phyloP scores from a whole-genome alignment of 2,329 filamentous ascomycete genomes.

The Paraphaeosphaeria sporulosa region DNA sequence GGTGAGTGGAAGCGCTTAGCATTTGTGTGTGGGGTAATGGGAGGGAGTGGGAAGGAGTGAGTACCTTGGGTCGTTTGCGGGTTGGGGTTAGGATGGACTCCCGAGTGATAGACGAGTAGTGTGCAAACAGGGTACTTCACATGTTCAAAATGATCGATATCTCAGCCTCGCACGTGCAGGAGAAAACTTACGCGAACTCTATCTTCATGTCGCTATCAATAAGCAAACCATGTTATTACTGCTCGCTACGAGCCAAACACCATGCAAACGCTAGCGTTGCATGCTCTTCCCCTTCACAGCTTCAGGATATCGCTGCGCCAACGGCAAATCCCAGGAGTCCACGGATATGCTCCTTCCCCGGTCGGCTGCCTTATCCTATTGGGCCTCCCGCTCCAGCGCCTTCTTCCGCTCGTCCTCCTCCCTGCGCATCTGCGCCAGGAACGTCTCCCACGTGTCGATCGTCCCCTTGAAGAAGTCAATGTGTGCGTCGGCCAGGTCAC shows the following conservation, averaged over 20 bases:
- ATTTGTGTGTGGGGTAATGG: not conserved
- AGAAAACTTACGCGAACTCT: not conserved
- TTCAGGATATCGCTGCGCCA: conserved; percentile 2
- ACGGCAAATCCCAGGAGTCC: conserved; percentile 10
- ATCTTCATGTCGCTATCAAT: conserved; percentile 1
- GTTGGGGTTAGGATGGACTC: too few species aligned
- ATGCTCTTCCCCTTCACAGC: conserved; percentile 3
- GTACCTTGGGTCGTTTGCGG: not conserved
- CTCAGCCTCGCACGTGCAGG: not conserved
- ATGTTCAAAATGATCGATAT: not conserved
- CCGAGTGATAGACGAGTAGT: too few species aligned
- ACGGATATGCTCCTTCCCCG: not conserved
- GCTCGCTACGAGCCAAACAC: not conserved
- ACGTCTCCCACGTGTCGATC: conserved; percentile 85
- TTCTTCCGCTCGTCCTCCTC: conserved; percentile 56
- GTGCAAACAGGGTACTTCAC: too few species aligned
- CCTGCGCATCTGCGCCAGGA: conserved; percentile 86
- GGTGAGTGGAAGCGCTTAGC: not conserved
- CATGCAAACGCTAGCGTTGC: not conserved
- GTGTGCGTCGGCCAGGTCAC: conserved; percentile 82
- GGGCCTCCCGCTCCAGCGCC: conserved; percentile 17
- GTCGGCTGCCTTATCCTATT: conserved; percentile 6
- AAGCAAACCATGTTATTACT: not conserved
- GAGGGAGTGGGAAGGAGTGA: too few species aligned
- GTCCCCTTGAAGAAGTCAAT: conserved; percentile 84